Conservation (phyloP, 768 basidiomycete species). For the Mycena rosella region DNA sequence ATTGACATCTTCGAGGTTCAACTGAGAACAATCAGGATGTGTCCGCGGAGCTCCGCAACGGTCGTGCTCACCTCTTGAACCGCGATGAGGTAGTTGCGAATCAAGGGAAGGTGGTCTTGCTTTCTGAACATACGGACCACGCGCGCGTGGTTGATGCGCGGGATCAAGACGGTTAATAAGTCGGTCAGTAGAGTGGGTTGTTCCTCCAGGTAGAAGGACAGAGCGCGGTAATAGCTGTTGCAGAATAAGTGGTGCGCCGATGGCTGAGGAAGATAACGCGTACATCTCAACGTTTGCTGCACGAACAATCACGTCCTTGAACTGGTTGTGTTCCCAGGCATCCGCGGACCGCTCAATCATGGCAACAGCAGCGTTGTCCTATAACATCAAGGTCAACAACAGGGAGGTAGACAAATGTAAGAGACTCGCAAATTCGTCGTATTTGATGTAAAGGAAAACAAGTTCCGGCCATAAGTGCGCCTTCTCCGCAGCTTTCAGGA, state of each 20-base stretch:
- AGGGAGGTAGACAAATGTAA: background rate
- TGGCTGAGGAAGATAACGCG: slow-evolving; percentile 36
- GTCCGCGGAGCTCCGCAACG: background rate
- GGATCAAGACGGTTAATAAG: slow-evolving; percentile 90
- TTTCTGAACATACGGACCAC: slow-evolving; percentile 97
- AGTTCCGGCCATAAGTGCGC: slow-evolving; percentile 99
- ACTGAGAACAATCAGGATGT: slow-evolving; percentile 56
- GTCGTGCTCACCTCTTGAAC: slow-evolving; percentile 83
- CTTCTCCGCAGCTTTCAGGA: slow-evolving; percentile 95
- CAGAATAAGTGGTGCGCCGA: slow-evolving; percentile 20
- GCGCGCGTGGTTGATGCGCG: slow-evolving; percentile 94
- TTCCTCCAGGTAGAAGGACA: slow-evolving; percentile 94
- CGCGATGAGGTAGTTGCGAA: slow-evolving; percentile 96
- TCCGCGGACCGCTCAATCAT: slow-evolving; percentile 99
- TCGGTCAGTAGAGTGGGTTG: slow-evolving; percentile 96
- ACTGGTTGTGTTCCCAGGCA: slow-evolving; percentile 99
- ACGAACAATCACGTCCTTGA: slow-evolving; percentile 98
- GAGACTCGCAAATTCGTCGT: slow-evolving; percentile 87
- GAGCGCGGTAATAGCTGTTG: slow-evolving; percentile 90
- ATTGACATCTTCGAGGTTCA: slow-evolving; percentile 97
- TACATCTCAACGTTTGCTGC: slow-evolving; percentile 98
- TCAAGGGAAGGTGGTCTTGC: slow-evolving; percentile 95
- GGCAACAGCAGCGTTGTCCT: slow-evolving; percentile 97
- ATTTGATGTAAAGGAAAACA: slow-evolving; percentile 98
- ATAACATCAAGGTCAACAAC: slow-evolving; percentile 13